Base-by-base conservation (phyloP, 306 rosid species). In the Sicyos edulis region DNA sequence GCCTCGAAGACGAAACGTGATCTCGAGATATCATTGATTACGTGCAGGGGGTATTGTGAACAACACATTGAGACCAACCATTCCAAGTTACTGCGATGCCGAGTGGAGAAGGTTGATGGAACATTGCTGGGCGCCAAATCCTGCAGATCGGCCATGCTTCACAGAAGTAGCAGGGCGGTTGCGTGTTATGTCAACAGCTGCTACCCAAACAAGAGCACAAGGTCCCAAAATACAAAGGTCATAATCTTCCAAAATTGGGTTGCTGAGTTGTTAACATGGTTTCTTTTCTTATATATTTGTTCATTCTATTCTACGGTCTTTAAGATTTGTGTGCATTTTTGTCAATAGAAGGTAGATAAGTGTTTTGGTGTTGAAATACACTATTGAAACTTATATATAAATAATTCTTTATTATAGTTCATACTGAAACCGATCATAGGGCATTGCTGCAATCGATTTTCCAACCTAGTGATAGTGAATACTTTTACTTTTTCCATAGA, bases 121-220 rank as follows among this genome's bases (percentile, higher is more conserved):
- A 82, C 90, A 88, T 85, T 92, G 98, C 79, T 92, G 98, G 98
- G 96, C 96, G 9, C 98, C 98, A 54, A 90, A 88, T 80, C 98
- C 98, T 14, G 69, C 84, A 6, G 85, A 44, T n/a, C 82, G 98
- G 82, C 98, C 98, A 62, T 87, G 91, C 12, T 92, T 92, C 85
- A 88, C 98, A 3, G 96, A 92, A 75, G 91, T 92, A 45, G 84
- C 98, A 4, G 72, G 87, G 67, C 91, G 96, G 63, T 75, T 92
- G 59, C 91, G 93, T 3, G 87, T 66, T 54, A 86, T 92, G 96
- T 87, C 90, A 37, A 79, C 89, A 16, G 85, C 87, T 0, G 89
- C 98, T 51, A 54, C 74, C 85, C 98, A 85, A 76, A 69, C 86
- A 72, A 92, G 87, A 80, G 85, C 86, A 70, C 96, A 85, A 17